phyloP scores from a whole-genome alignment of 2,329 filamentous ascomycete species.

The Aspergillus bombycis region DNA sequence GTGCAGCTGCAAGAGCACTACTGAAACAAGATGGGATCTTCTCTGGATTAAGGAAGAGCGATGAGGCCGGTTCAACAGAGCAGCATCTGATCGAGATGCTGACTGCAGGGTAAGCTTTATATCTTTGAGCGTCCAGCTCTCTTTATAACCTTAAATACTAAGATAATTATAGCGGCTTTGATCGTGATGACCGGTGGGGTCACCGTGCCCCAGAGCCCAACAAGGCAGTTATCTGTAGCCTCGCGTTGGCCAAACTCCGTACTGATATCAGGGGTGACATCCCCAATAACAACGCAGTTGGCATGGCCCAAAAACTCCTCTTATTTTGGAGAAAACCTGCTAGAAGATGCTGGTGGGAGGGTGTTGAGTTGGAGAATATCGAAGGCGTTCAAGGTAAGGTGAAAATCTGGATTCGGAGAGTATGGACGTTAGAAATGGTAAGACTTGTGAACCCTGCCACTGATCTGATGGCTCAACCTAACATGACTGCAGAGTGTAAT shows the following conservation, averaged over 20 bases:
- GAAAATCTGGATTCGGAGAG: conserved; percentile 97
- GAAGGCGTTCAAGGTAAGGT: conserved; percentile 88
- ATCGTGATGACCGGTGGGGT: conserved; percentile 93
- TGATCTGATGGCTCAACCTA: conserved; percentile 18
- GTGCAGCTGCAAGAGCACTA: conserved; percentile 83
- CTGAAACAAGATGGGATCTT: conserved; percentile 93
- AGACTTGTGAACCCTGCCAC: conserved; percentile 23
- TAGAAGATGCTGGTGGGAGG: conserved; percentile 98
- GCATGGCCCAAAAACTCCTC: conserved; percentile 97
- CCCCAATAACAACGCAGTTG: conserved; percentile 75
- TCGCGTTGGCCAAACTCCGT: conserved; percentile 87
- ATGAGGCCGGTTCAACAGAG: conserved; percentile 94
- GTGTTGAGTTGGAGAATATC: conserved; percentile 85
- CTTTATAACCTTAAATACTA: background rate
- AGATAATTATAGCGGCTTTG: conserved; percentile 73
- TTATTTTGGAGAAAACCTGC: conserved; percentile 98
- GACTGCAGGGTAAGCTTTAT: conserved; percentile 78
- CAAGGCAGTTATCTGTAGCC: conserved; percentile 97
- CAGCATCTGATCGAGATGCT: conserved; percentile 99
- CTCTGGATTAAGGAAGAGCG: conserved; percentile 89
- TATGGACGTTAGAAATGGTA: conserved; percentile 97
- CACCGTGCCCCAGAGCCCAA: conserved; percentile 97
- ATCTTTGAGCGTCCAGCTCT: background rate
- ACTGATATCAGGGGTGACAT: conserved; percentile 84
- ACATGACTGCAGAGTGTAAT: conserved; percentile 69